Percentiles rank a stretch among this genome's conserved stretches.
Evolutionary conservation across 495 filamentous ascomycete species (phyloP).

Genomic region (Bombardia bombarda): DNA sequence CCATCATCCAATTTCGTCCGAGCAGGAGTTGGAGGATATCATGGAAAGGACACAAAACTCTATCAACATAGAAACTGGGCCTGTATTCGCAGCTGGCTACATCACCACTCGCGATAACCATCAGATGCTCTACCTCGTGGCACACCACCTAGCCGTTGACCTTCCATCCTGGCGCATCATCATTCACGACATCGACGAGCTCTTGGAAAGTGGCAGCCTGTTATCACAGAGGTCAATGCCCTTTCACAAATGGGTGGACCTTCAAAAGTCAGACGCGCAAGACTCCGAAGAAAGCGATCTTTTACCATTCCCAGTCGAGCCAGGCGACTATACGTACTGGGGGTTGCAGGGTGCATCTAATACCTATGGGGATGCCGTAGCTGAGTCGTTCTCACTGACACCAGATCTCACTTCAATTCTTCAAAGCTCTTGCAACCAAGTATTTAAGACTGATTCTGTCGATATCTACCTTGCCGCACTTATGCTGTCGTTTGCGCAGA

Average conservation of each 20-base stretch:
- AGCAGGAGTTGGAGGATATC: constrained; percentile 32
- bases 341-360: constrained; percentile 35
- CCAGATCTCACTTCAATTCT: constrained; percentile 35
- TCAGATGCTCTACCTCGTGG: constrained; percentile 53
- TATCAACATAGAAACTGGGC: constrained; percentile 35
- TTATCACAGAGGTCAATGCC: constrained; percentile 39
- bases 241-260: constrained; percentile 56
- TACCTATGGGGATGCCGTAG: constrained; percentile 34
- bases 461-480: constrained; percentile 44
- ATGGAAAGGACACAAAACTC: constrained; percentile 28
- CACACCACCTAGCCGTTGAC: constrained; percentile 63
- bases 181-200: constrained; percentile 56
- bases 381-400: constrained; percentile 34
- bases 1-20: constrained; percentile 26
- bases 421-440: constrained; percentile 33
- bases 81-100: constrained; percentile 39
- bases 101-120: constrained; percentile 42
- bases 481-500: constrained; percentile 39
- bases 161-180: constrained; percentile 65
- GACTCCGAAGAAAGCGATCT: constrained; percentile 13
- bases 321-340: constrained; percentile 38
- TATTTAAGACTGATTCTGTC: constrained; percentile 36
- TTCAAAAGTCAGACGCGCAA: constrained; percentile 27
- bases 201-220: constrained; percentile 43
- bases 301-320: constrained; percentile 24